These are phyloP conservation scores for Ananas comosus DNA, from an alignment of 176 grass and related monocot genomes.

Conservation along the genomic window DNA sequence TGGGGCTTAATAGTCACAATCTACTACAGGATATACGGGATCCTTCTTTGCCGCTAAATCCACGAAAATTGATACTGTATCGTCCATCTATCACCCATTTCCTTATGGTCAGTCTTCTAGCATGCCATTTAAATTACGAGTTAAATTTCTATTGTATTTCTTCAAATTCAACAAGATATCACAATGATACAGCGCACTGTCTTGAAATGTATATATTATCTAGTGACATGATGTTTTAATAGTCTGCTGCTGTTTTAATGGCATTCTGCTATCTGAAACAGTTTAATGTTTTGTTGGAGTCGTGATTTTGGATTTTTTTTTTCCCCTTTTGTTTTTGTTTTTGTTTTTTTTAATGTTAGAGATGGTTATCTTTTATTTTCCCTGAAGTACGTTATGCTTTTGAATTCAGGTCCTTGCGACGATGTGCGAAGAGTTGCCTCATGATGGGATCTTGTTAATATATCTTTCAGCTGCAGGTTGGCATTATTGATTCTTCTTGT, in stretches of 20 bases:
- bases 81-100: background rate
- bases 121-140: background rate
- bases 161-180: background rate
- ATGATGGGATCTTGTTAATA: conserved; percentile 13
- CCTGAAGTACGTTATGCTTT: background rate
- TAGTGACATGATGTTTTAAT: too few relatives aligned
- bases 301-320: too few relatives aligned
- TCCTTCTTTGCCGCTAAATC: background rate
- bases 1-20: background rate
- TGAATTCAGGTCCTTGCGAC: conserved; percentile 9
- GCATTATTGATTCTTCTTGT: background rate
- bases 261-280: too few relatives aligned
- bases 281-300: too few relatives aligned
- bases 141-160: background rate
- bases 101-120: background rate
- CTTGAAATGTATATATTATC: too few relatives aligned
- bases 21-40: background rate
- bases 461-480: conserved; percentile 18
- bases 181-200: background rate
- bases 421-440: conserved; percentile 13
- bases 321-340: too few relatives aligned
- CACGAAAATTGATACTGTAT: background rate
- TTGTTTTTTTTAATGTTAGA: background rate
- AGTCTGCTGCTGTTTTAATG: too few relatives aligned
- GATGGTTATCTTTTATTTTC: background rate